phyloP scores from a whole-genome alignment of 805 yeast genomes.

The Scheffersomyces spartinae region DNA sequence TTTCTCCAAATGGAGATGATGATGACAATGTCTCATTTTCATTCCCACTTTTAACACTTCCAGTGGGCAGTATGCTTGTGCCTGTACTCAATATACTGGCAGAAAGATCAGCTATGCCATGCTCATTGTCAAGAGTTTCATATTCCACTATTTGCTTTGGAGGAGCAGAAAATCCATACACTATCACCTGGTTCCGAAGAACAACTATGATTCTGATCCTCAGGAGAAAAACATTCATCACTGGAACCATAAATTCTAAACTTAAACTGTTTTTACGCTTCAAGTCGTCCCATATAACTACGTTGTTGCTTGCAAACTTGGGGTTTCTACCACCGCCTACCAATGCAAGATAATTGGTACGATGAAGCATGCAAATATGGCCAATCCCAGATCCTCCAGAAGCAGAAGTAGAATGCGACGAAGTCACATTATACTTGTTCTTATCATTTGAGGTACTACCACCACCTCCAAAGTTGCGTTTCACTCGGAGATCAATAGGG shows the following conservation, averaged over 20 bases:
- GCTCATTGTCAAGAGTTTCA: conserved; percentile 54
- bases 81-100: conserved; percentile 15
- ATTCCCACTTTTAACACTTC: conserved; percentile 4
- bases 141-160: conserved; percentile 55
- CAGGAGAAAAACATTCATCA: conserved; percentile 63
- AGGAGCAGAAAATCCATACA: conserved; percentile 73
- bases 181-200: conserved; percentile 50
- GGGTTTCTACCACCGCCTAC: conserved; percentile 87
- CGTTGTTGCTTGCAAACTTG: conserved; percentile 63
- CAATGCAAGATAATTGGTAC: conserved; percentile 82
- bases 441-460: conserved; percentile 1
- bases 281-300: conserved; percentile 87
- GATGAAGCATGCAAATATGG: conserved; percentile 66
- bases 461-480: conserved; percentile 34
- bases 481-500: conserved; percentile 70
- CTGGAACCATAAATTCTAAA: conserved; percentile 67
- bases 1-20: conserved; percentile 7
- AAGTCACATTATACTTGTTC: neutral
- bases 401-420: neutral
- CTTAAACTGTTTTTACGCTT: conserved; percentile 62
- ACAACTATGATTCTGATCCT: conserved; percentile 69
- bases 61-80: neutral
- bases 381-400: conserved; percentile 47
- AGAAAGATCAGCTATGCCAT: conserved; percentile 52
- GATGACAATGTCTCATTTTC: neutral